Evolutionary conservation across 768 basidiomycete species (phyloP).

Genomic region (Psilocybe cyanescens): DNA sequence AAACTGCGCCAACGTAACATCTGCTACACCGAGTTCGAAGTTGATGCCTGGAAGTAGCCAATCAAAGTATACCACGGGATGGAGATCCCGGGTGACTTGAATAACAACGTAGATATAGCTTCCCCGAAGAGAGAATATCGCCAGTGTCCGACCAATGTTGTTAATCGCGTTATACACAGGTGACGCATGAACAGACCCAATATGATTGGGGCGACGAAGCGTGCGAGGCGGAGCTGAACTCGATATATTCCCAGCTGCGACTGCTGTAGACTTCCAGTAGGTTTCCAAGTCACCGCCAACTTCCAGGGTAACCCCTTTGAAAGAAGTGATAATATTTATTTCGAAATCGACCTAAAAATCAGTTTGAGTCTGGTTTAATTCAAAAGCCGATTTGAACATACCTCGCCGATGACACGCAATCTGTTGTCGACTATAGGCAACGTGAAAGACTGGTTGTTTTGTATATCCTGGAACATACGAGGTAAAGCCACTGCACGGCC

Average conservation of each 20-base stretch:
- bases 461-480: conserved; percentile 63
- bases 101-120: conserved; percentile 84
- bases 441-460: conserved; percentile 55
- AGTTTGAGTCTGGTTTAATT: not conserved
- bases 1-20: conserved; percentile 86
- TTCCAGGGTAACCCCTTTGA: conserved; percentile 90
- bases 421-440: conserved; percentile 92
- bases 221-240: conserved; percentile 40
- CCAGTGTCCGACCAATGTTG: conserved; percentile 58
- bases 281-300: conserved; percentile 96
- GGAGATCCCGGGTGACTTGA: conserved; percentile 90
- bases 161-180: conserved; percentile 59
- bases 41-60: conserved; percentile 74
- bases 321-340: conserved; percentile 83
- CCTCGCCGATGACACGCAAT: conserved; percentile 93
- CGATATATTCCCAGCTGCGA: conserved; percentile 46
- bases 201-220: conserved; percentile 44
- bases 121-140: conserved; percentile 90
- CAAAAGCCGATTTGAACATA: conserved; percentile 31
- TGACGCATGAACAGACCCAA: conserved; percentile 68
- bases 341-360: conserved; percentile 79
- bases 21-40: conserved; percentile 80
- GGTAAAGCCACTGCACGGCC: conserved; percentile 90
- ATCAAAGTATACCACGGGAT: conserved; percentile 85
- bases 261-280: conserved; percentile 92